Conservation (phyloP, 805 yeast genomes). For the Wickerhamiella bombiphila region DNA sequence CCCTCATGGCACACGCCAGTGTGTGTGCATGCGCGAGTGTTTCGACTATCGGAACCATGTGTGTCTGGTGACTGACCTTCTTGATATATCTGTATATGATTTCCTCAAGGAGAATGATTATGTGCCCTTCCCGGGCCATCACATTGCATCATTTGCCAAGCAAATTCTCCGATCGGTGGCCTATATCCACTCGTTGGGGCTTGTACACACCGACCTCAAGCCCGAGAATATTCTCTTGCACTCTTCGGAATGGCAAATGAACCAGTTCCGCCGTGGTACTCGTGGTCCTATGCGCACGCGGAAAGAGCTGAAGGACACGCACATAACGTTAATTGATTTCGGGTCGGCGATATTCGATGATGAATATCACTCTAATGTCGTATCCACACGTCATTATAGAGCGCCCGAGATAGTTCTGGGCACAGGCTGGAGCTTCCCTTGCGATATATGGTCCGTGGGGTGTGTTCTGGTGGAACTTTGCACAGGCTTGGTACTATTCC, state of each 20-base stretch:
- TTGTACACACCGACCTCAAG: slow-evolving; percentile 90
- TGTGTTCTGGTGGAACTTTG: slow-evolving; percentile 82
- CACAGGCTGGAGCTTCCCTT: slow-evolving; percentile 92
- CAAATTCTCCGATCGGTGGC: slow-evolving; percentile 78
- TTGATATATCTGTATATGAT: slow-evolving; percentile 77
- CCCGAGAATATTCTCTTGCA: slow-evolving; percentile 78
- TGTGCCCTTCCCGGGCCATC: slow-evolving; percentile 87
- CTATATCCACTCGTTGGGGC: slow-evolving; percentile 73
- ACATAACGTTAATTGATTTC: slow-evolving; percentile 82
- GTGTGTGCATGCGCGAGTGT: slow-evolving; percentile 77
- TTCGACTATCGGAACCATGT: slow-evolving; percentile 89
- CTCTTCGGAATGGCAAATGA: slow-evolving; percentile 10
- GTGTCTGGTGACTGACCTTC: slow-evolving; percentile 79
- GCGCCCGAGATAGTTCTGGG: slow-evolving; percentile 95
- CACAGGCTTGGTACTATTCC: slow-evolving; percentile 88
- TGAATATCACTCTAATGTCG: slow-evolving; percentile 84
- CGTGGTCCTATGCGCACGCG: slow-evolving; percentile 15
- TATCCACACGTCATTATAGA: slow-evolving; percentile 88
- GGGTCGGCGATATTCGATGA: slow-evolving; percentile 94
- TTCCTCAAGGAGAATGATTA: slow-evolving; percentile 73
- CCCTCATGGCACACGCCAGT: slow-evolving; percentile 49
- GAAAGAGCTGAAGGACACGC: slow-evolving; percentile 54
- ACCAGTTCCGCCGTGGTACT: slow-evolving; percentile 10
- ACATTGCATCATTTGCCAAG: slow-evolving; percentile 74
- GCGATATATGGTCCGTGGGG: slow-evolving; percentile 95